Evolutionary conservation across 345 rosid genomes (phyloP).

Genomic region (Rhizophora mangle): DNA sequence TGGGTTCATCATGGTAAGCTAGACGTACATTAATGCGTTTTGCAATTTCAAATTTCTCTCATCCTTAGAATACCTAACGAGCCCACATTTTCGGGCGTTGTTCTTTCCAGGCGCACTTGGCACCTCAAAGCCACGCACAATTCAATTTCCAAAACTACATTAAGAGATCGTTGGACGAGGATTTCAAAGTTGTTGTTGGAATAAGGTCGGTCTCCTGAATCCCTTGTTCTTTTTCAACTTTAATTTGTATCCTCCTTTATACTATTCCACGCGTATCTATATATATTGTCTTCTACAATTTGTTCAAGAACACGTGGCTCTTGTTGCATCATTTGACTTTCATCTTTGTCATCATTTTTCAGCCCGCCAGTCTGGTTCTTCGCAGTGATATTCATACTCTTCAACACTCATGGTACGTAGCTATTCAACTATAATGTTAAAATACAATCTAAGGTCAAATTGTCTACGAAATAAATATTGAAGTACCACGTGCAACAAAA

Average conservation of each 20-base stretch:
- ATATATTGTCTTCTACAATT: too few species aligned
- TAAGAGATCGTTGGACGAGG: slow-evolving; percentile 53
- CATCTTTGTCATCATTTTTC: slow-evolving; percentile 1
- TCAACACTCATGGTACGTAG: slow-evolving; percentile 34
- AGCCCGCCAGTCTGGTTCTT: slow-evolving; percentile 40
- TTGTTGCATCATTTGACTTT: too few species aligned
- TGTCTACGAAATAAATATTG: too few species aligned
- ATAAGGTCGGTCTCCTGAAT: slow-evolving; percentile 34
- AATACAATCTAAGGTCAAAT: background rate
- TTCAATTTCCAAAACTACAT: slow-evolving; percentile 50
- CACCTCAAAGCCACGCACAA: slow-evolving; percentile 37
- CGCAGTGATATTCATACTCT: slow-evolving; percentile 34
- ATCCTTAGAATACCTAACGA: background rate
- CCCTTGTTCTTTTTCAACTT: too few species aligned
- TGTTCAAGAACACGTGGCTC: too few species aligned
- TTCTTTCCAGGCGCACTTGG: slow-evolving; percentile 45
- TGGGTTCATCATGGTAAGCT: slow-evolving; percentile 28
- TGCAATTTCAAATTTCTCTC: background rate
- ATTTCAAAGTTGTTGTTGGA: slow-evolving; percentile 54
- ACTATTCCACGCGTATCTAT: too few species aligned
- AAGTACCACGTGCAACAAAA: too few species aligned
- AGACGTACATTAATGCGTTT: background rate
- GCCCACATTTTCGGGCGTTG: background rate
- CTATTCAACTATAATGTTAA: background rate
- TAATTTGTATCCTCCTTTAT: too few species aligned